Evolutionary conservation across 2,329 filamentous ascomycete species (phyloP).

Genomic region (Elsinoe arachidis): DNA sequence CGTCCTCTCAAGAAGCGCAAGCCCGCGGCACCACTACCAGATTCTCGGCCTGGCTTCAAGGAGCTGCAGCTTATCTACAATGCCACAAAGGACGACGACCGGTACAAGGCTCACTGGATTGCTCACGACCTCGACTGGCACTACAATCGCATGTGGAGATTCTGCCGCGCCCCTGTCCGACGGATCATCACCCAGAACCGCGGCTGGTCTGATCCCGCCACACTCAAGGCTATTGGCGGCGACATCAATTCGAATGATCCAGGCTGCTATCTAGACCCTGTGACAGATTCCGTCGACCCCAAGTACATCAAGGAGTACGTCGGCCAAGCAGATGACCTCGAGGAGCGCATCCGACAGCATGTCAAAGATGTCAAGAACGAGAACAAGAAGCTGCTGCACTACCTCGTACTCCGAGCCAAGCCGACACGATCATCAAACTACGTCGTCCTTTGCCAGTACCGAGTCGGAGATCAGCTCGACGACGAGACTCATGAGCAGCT

Average conservation of each 20-base stretch:
- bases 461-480: background rate
- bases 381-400: background rate
- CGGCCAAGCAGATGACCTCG: background rate
- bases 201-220: background rate
- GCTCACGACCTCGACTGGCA: background rate
- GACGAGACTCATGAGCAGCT: background rate
- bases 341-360: background rate
- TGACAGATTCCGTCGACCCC: background rate
- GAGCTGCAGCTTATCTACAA: background rate
- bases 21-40: background rate
- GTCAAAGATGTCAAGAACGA: background rate
- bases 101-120: background rate
- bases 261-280: background rate
- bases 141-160: background rate
- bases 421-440: background rate
- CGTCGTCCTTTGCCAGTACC: background rate
- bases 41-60: background rate
- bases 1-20: background rate
- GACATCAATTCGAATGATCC: background rate
- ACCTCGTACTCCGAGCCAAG: background rate
- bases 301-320: background rate
- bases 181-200: background rate
- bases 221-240: background rate
- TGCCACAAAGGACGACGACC: background rate
- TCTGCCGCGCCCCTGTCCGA: background rate